Conservation (phyloP, 176 grass and related monocot genomes). For the Areca catechu region DNA sequence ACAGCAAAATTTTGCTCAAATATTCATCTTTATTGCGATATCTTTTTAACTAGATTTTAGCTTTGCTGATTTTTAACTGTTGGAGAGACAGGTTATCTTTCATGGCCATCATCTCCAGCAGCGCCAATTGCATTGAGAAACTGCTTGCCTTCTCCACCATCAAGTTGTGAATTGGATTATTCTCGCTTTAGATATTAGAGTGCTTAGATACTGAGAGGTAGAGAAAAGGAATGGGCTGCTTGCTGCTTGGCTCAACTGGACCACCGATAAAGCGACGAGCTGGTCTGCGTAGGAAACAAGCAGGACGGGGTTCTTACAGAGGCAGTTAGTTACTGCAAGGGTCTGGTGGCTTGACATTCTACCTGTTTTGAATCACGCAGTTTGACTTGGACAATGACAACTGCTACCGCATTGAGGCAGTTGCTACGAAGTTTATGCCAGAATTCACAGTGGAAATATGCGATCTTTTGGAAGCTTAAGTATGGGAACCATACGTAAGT, state of each 20-base stretch:
- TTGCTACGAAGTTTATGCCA: constrained; percentile 47
- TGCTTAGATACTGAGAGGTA: constrained; percentile 6
- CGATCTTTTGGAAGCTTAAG: constrained; percentile 50
- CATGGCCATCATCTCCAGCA: too few relatives aligned
- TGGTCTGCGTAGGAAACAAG: constrained; percentile 58
- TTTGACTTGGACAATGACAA: constrained; percentile 11
- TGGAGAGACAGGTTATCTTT: too few relatives aligned
- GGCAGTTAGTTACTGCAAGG: constrained; percentile 31
- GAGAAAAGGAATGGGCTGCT: constrained; percentile 42
- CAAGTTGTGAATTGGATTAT: too few relatives aligned
- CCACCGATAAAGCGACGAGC: constrained; percentile 60
- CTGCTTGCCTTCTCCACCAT: too few relatives aligned
- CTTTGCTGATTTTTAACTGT: too few relatives aligned
- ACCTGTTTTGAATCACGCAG: constrained; percentile 1
- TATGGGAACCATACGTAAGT: constrained; percentile 33
- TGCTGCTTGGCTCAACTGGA: constrained; percentile 36
- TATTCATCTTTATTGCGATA: too few relatives aligned
- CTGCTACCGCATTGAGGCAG: constrained; percentile 14
- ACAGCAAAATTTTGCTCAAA: too few relatives aligned
- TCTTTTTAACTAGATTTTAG: too few relatives aligned
- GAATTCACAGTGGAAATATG: constrained; percentile 54
- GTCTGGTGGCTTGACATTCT: constrained; percentile 12
- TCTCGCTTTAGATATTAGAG: constrained; percentile 18
- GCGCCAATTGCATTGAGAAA: too few relatives aligned
- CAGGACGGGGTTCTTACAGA: constrained; percentile 56